Conservation (phyloP, 73 alveolate species). For the Paramecium octaurelia region DNA sequence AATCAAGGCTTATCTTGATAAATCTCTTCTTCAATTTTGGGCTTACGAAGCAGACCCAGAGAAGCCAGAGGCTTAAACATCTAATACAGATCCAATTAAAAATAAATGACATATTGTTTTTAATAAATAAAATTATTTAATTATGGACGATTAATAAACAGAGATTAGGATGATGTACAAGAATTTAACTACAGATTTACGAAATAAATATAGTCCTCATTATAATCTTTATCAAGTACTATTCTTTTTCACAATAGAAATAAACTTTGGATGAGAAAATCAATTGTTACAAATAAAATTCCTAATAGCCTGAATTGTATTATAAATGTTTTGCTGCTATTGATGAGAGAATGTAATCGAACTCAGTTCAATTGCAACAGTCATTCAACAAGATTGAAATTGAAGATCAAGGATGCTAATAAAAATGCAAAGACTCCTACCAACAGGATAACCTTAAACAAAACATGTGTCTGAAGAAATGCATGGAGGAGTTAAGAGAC, state of each 20-base stretch:
- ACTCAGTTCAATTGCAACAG: neutral
- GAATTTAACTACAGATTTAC: neutral
- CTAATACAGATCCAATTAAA: neutral
- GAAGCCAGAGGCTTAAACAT: neutral
- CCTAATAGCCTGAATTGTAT: conserved; percentile 6
- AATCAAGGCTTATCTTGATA: conserved; percentile 70
- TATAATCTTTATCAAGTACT: conserved; percentile 25
- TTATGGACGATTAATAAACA: conserved; percentile 37
- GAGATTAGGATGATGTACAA: conserved; percentile 41
- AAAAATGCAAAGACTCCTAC: neutral
- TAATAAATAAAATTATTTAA: neutral
- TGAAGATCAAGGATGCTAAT: neutral
- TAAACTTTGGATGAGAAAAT: conserved; percentile 31
- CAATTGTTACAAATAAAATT: conserved; percentile 5
- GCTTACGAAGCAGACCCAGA: conserved; percentile 68
- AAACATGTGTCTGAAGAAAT: neutral
- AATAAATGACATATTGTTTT: neutral
- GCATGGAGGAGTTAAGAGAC: conserved; percentile 17
- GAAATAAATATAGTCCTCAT: conserved; percentile 34
- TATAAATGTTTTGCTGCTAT: neutral
- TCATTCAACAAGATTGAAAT: conserved; percentile 10
- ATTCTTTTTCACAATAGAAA: neutral
- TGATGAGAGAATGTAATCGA: conserved; percentile 19
- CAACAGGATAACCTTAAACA: neutral
- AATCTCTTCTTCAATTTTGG: conserved; percentile 75